A percentile compares a stretch with the other conserved stretches of the same genome.
Conservation (phyloP, 441 rosid species). For the Capsella rubella region DNA sequence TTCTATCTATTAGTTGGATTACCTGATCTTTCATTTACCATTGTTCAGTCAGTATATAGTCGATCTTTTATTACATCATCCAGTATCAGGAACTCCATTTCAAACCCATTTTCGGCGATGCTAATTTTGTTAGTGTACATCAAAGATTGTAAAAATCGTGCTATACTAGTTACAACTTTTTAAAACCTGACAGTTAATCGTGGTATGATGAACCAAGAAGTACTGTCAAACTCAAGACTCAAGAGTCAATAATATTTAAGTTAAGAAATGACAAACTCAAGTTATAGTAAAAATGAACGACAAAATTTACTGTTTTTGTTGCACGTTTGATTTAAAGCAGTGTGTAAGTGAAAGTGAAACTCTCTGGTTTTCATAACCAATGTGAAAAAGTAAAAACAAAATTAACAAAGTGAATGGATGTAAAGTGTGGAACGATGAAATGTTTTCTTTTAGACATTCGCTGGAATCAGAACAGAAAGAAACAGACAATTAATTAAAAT, state of each 20-base stretch:
- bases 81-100: not conserved
- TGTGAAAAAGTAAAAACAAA: slow-evolving; percentile 21
- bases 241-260: not conserved
- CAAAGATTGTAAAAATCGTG: not conserved
- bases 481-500: not conserved
- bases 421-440: slow-evolving; percentile 32
- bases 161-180: not conserved
- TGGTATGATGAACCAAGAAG: not conserved
- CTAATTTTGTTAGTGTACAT: not conserved
- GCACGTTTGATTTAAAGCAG: slow-evolving; percentile 15
- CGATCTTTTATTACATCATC: not conserved
- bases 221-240: slow-evolving; percentile 6
- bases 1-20: not conserved
- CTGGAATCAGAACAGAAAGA: slow-evolving; percentile 27
- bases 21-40: not conserved
- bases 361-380: not conserved
- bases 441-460: slow-evolving; percentile 37
- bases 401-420: slow-evolving; percentile 10
- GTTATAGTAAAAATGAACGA: not conserved
- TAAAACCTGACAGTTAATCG: not conserved
- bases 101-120: not conserved
- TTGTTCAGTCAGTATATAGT: not conserved
- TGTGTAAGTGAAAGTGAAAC: slow-evolving; percentile 21
- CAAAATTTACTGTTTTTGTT: slow-evolving; percentile 2
- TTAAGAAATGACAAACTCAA: not conserved